Base-by-base conservation (phyloP, 1,139 yeast species). In the Hyphopichia pseudoburtonii region DNA sequence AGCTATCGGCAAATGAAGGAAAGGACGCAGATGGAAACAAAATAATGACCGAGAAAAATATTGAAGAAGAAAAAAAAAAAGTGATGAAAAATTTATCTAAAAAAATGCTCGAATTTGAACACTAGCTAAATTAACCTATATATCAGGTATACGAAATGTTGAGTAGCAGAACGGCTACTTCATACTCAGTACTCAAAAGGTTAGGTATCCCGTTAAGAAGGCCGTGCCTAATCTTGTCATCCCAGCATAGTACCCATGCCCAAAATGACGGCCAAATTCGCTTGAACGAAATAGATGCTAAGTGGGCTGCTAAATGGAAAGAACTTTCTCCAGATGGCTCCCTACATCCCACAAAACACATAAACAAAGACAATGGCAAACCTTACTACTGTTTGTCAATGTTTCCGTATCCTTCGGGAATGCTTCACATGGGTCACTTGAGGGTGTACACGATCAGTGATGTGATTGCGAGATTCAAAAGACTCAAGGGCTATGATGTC, bases 361-460 rank as follows among this genome's bases (percentile, higher is more conserved):
- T 50, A 16, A 40, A 37, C 2, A 43, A 54, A n/a, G 34, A 50
- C 2, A 41, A 51, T 2, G 57, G 64, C 9, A 60, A 63, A 18
- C 68, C 78, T 21, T 82, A 78, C 55, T 90, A 82, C 58, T 77
- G 86, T 16, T 66, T 90, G 30, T 75, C 95, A 1, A 87, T 87
- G 96, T 92, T 92, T 55, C 98, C 98, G 0, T 92, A 92, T 52
- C 98, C 98, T 0, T 87, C 96, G 0, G 98, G 98, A 1, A 71
- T 75, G 43, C 70, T 92, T 11, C 98, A 92, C 56, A 80, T 92
- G 76, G 98, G 98, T 0, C 98, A 92, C 61, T 70, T 89, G 26
- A 68, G 98, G 37, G 97, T 92, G 0, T 92, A 87, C 60, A 86
- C 96, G 1, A 88, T 92, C 30, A 82, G 92, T 51, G 98, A 92